A percentile compares a stretch with the other conserved stretches of the same genome.
These are phyloP conservation scores for Actinidia arguta DNA, from an alignment of 179 eudicot genomes.

Conservation along the genomic window DNA sequence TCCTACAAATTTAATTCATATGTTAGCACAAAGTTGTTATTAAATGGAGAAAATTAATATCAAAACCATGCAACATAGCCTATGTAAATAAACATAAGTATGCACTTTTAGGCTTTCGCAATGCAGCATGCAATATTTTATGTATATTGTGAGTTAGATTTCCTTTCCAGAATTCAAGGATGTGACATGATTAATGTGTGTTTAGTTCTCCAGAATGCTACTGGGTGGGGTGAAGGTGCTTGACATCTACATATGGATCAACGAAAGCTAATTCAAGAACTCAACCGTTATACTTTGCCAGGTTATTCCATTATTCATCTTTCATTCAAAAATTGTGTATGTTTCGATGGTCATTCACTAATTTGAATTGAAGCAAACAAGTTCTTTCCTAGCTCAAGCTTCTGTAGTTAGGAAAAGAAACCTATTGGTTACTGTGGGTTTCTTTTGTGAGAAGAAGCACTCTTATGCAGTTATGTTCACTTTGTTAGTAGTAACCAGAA, in stretches of 20 bases:
- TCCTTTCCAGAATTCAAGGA: background rate
- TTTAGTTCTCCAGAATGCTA: conserved; percentile 89
- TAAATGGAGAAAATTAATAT: no score
- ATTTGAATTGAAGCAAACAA: background rate
- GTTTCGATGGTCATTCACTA: no score
- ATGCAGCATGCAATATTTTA: background rate
- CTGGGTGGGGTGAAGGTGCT: conserved; percentile 89
- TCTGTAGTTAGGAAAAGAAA: background rate
- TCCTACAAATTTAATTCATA: no score
- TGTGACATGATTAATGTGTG: background rate
- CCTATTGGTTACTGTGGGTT: background rate
- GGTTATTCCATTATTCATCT: conserved; percentile 39
- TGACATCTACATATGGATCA: conserved; percentile 86
- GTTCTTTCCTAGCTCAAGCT: background rate
- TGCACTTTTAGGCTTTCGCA: background rate
- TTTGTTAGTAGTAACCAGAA: background rate
- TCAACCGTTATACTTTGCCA: conserved; percentile 82
- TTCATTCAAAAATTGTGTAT: background rate
- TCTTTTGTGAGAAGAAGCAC: background rate
- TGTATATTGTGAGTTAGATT: background rate
- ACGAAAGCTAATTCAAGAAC: conserved; percentile 77
- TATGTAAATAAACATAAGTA: background rate
- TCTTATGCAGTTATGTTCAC: background rate
- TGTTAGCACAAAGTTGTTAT: no score
- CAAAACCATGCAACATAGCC: no score